A percentile compares a stretch with the other conserved stretches of the same genome.
phyloP scores from a whole-genome alignment of 2,329 filamentous ascomycete species.

The Alternaria infectoria region DNA sequence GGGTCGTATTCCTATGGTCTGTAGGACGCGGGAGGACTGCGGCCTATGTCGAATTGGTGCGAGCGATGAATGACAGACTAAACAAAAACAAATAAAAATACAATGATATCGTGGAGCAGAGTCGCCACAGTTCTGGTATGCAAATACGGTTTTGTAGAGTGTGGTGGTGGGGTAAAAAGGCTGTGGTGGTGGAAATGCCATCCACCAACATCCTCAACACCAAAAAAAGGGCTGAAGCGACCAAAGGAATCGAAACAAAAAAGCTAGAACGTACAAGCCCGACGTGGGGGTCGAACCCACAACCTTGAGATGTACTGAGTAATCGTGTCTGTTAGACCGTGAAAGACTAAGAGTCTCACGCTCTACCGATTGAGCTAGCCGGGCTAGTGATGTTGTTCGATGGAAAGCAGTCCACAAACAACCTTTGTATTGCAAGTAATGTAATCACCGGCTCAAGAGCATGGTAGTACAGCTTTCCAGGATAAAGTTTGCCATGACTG shows the following conservation, averaged over 20 bases:
- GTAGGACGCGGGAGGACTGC: neutral
- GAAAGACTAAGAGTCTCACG: slow-evolving; percentile 48
- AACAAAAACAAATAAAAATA: neutral
- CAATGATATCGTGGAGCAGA: neutral
- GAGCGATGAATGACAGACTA: neutral
- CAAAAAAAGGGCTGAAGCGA: neutral
- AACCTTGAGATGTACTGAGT: slow-evolving; percentile 16
- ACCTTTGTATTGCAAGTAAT: rapidly evolving
- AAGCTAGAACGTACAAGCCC: slow-evolving; percentile 1
- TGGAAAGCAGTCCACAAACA: neutral
- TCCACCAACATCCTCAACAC: neutral
- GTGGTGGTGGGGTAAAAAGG: neutral
- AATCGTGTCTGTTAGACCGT: slow-evolving; percentile 27
- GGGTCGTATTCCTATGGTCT: too few relatives aligned
- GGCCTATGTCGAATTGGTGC: neutral
- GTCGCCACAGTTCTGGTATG: neutral
- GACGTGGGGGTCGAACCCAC: slow-evolving; percentile 18
- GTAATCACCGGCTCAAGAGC: neutral
- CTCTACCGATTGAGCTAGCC: slow-evolving; percentile 49
- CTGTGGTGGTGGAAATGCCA: neutral
- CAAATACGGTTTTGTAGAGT: neutral
- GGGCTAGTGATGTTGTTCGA: slow-evolving; percentile 20
- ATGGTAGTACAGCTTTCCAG: neutral
- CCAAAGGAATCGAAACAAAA: neutral
- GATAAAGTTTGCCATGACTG: neutral